Evolutionary conservation across 1,284 basidiomycete genomes (phyloP), one percentile per base, ranked within the genome.

Genomic region (Acaromyces ingoldii): DNA sequence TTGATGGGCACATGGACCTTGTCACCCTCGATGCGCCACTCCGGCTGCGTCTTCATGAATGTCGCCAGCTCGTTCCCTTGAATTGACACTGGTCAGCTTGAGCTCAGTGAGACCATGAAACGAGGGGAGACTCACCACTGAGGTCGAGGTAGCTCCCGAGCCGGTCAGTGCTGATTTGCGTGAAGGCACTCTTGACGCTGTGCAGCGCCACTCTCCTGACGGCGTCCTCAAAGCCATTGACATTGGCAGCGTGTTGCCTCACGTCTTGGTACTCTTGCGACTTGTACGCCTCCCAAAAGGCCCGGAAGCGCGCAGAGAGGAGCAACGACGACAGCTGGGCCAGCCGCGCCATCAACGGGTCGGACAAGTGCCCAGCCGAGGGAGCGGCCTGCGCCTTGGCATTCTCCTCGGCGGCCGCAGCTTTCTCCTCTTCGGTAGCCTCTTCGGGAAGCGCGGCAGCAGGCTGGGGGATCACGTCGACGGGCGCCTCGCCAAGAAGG

Each of bases 301-400:
- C 82, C 29, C 88, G 86, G 81, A 93, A 95, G 56, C 88, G 86
- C 76, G 90, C 92, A 65, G 88, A 84, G 70, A 86, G 85, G 50
- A 92, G 83, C 45, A 89, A 81, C 58, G 82, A 82, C 75, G 89
- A 85, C 24, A 95, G 82, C 47, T 80, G 79, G 56, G 84, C 83
- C 53, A 96, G 82, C 50, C 82, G 78, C 15, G 89, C 89, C 44
- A 95, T 82, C 61, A 89, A 80, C 24, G 80, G 57, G 49, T 73
- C 70, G 38, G 60, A 60, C 22, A 71, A 45, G 56, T 64, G 63
- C 7, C 68, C 70, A 0, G 70, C 65, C n/a, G 68, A 57, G 3
- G 66, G 57, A 11, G 43, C 49, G 9, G 42, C 24, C 9, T 44
- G n/a, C 87, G 17, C 85, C 80, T 61, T 80, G 80, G 60, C 82